These are phyloP conservation scores for Penicillium sp. DNA, from an alignment of 2,329 filamentous ascomycete species.

Conservation along the genomic window DNA sequence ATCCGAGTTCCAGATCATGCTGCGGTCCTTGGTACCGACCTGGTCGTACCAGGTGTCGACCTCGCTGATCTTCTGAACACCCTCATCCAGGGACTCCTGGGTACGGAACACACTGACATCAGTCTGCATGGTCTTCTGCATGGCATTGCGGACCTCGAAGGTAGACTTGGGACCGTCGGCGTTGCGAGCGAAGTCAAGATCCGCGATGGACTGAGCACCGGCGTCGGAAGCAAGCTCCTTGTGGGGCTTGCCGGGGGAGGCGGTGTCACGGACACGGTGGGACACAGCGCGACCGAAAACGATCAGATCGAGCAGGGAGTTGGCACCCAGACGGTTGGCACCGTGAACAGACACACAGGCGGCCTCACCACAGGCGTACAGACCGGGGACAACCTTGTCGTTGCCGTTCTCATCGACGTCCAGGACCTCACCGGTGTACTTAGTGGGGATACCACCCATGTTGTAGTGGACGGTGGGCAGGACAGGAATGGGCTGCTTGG, in stretches of 20 bases:
- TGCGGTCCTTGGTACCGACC: slow-evolving; percentile 94
- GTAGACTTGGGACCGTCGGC: slow-evolving; percentile 84
- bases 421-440: slow-evolving; percentile 94
- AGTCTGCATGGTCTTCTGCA: slow-evolving; percentile 98
- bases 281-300: slow-evolving; percentile 97
- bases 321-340: slow-evolving; percentile 95
- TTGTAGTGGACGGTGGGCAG: slow-evolving; percentile 98
- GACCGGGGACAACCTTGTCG: slow-evolving; percentile 89
- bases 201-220: slow-evolving; percentile 80
- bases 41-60: slow-evolving; percentile 79
- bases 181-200: slow-evolving; percentile 82
- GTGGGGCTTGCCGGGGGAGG: slow-evolving; percentile 77
- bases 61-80: slow-evolving; percentile 81
- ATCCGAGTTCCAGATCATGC: slow-evolving; percentile 99
- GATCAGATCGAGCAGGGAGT: slow-evolving; percentile 95
- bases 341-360: slow-evolving; percentile 98
- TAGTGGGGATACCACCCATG: slow-evolving; percentile 98
- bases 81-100: slow-evolving; percentile 89
- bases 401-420: slow-evolving; percentile 82
- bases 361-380: slow-evolving; percentile 96
- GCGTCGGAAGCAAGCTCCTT: slow-evolving; percentile 80
- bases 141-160: slow-evolving; percentile 80
- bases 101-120: slow-evolving; percentile 97
- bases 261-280: slow-evolving; percentile 94
- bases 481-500: slow-evolving; percentile 94